Evolutionary conservation across 2,329 filamentous ascomycete genomes (phyloP), one percentile per base, ranked within the genome.

Genomic region (Pestalotiopsis sp.): DNA sequence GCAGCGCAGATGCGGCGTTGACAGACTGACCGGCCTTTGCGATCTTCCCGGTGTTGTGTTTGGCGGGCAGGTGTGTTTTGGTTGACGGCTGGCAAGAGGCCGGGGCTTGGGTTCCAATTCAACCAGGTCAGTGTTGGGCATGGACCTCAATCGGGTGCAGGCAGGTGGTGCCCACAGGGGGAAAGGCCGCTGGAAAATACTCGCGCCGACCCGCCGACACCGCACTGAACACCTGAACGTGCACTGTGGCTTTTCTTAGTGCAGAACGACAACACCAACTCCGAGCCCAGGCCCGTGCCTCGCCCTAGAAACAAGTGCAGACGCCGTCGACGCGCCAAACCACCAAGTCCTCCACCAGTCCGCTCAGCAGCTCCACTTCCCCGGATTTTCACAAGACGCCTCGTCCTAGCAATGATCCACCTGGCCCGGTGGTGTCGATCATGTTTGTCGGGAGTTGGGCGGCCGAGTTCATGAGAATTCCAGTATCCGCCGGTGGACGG

Each of bases 401-500:
- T 66, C 56, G 20, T 66, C 64, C 52, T 12, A 59, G 64, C 23
- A n/a, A 67, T 63, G 57, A 61, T 58, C 66, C 62, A 69, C 62
- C 61, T 45, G 25, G 45, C 23, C 58, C 64, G 31, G 31, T 57
- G 38, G n/a, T 58, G 13, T 52, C 45, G 67, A 39, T 68, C 66
- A 78, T 77, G 75, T 68, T 71, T 59, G 62, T 72, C 57, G 65
- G 69, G 63, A 61, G 68, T 57, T 66, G 68, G 59, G 68, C 68
- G 49, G 71, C 71, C 17, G 71, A 76, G 70, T 71, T 71, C 69
- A 67, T 73, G 64, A 73, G 75, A 66, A 67, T 71, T 69, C 74
- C 72, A 57, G 20, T 66, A 56, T 52, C 71, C 45, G 68, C 77
- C n/a, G 70, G 68, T 61, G 68, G 39, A 7, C 66, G 74, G 5